Base-by-base conservation (phyloP, 2,329 filamentous ascomycete species). In the Trichoderma polysporum region DNA sequence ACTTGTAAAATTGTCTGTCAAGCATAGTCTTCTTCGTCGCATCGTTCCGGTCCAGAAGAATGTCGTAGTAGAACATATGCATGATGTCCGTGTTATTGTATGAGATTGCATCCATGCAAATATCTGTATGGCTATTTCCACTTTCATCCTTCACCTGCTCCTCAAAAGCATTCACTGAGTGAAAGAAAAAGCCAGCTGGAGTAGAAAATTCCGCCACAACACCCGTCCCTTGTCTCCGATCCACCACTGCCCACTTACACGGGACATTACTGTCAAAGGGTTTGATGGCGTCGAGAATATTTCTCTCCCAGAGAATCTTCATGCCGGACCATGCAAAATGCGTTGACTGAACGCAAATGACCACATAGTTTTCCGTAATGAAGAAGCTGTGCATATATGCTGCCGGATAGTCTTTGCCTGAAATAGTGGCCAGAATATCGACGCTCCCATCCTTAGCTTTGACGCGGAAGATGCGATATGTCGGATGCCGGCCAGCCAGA, bases 331-430 rank as follows among this genome's bases (percentile, higher is more conserved):
- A 81, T 2, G 79, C 83, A 47, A 88, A 82, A 69, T 90, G 87
- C 0, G 89, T 84, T 17, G 87, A 87, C 72, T 91, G 93, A 1
- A 95, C 79, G 73, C 90, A 93, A 4, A 96, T 79, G 0, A 95
- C 79, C 2, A 94, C 86, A 72, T 90, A 91, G 71, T 88, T 86
- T 17, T 86, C 79, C 0, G 91, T 90, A 29, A 96, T 77, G 72
- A 93, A 92, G 72, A 94, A 84, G 9, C 91, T 94, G 78, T 96
- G 93, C n/a, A 96, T 86, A 72, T 95, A 96, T 0, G 91, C 89
- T 0, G 90, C 80, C 2, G 79, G 79, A 3, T 84, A 75, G 3
- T 81, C 79, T 4, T 78, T 76, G 3, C 79, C 81, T 0, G 78
- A 76, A 68, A 95, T 86, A 0, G 85, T 88, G 3, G 91, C 91